Base-by-base conservation (phyloP, 345 rosid species). In the Gossypium anomalum region DNA sequence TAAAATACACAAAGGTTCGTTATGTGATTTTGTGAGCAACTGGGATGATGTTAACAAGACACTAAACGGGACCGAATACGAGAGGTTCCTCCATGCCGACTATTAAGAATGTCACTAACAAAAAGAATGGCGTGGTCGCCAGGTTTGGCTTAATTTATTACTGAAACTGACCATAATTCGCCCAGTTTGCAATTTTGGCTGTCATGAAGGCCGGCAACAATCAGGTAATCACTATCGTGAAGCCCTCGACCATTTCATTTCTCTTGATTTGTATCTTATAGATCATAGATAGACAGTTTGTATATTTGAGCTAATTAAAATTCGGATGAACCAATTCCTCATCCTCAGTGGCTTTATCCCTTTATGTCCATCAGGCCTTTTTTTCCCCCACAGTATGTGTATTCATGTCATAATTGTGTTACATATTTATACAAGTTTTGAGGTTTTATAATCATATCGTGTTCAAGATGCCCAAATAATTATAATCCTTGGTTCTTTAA, bases 21-120 rank as follows among this genome's bases (percentile, higher is more conserved):
- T 59, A 23, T 85, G 93, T 0, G 91, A 83, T 57, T 90, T 85
- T 29, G 76, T 95, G 43, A 76, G 78, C 82, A 95, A 95, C 72
- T 95, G 97, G 97, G 93, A 90, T 77, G 96, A 95, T 68, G 85
- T 95, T 44, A 83, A 82, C 83, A 82, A 74, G 76, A 84, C 90
- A 3, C 80, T 93, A 76, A 84, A 81, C 16, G 97, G 98, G 80
- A 91, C 97, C 0, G 81, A 57, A 38, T 93, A 87, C 23, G 88
- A 83, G 84, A 84, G 79, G 57, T 91, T 81, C 79, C 87, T 91
- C 52, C 76, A 53, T 14, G 80, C 85, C 14, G 94, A 93, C 83
- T 90, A 90, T 70, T 86, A 81, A 82, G 82, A 43, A 67, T 79
- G 12, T 2, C n/a, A 66, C 81, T 78, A 68, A 78, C 82, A 14